Conservation (phyloP, 495 filamentous ascomycete species). For the Thermochaetoides thermophila region DNA sequence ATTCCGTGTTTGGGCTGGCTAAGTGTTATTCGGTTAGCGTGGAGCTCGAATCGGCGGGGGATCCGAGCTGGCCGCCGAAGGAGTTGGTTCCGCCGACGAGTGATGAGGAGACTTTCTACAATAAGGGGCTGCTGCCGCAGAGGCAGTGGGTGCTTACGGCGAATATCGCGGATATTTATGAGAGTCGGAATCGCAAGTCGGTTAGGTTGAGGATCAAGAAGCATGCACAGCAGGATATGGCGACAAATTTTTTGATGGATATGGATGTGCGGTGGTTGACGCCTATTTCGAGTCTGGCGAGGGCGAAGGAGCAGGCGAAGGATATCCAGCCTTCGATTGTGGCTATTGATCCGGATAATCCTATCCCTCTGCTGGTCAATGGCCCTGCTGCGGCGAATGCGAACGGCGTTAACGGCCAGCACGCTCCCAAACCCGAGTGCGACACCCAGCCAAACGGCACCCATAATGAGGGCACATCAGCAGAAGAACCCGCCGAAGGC, state of each 20-base stretch:
- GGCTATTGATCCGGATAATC: constrained; percentile 16
- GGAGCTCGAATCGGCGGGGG: constrained; percentile 31
- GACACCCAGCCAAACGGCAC: constrained; percentile 2
- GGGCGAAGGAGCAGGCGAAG: constrained; percentile 12
- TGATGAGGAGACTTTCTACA: constrained; percentile 12
- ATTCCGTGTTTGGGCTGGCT: constrained; percentile 26
- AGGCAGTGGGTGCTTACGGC: constrained; percentile 27
- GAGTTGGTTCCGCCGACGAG: constrained; percentile 22
- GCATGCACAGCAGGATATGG: constrained; percentile 8
- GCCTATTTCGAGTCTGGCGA: constrained; percentile 13
- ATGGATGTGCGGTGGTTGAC: constrained; percentile 33
- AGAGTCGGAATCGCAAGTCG: constrained; percentile 22
- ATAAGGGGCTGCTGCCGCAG: constrained; percentile 10
- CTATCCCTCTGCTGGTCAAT: constrained; percentile 16
- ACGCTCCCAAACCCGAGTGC: no score
- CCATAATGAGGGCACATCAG: neutral
- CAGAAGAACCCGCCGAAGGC: constrained; percentile 15
- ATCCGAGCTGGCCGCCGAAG: constrained; percentile 33
- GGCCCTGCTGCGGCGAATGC: constrained; percentile 14
- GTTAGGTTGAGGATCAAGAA: constrained; percentile 25
- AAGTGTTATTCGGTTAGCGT: constrained; percentile 31
- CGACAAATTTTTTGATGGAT: constrained; percentile 28
- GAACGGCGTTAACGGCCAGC: constrained; percentile 5
- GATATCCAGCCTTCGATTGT: constrained; percentile 18
- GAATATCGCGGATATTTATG: constrained; percentile 24